A percentile compares a stretch with the other conserved stretches of the same genome.
These are phyloP conservation scores for Chrysanthemum makinoi DNA, from an alignment of 129 eudicot species.

Conservation along the genomic window DNA sequence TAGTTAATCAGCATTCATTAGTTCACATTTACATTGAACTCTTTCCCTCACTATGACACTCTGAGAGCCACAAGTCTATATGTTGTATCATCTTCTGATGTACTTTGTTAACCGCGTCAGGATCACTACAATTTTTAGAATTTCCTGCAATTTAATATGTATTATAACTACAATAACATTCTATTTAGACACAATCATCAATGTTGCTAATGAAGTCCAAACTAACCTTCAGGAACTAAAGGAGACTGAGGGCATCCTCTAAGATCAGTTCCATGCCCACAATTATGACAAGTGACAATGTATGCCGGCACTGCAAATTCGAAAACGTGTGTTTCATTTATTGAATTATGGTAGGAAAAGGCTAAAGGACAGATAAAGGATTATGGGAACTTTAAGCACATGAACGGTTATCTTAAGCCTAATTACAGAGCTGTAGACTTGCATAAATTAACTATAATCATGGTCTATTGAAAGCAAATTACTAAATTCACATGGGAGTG, in stretches of 20 bases:
- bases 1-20: not conserved
- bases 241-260: slow-evolving; percentile 98
- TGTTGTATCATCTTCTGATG: slow-evolving; percentile 57
- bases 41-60: slow-evolving; percentile 53
- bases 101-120: slow-evolving; percentile 83
- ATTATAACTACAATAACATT: not conserved
- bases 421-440: no score
- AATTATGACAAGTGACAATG: slow-evolving; percentile 70
- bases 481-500: no score
- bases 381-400: slow-evolving; percentile 40
- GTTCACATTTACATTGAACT: slow-evolving; percentile 41
- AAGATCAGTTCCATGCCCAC: slow-evolving; percentile 91
- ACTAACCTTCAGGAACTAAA: slow-evolving; percentile 74
- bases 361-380: not conserved
- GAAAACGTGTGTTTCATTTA: not conserved
- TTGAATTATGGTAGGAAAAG: slow-evolving; percentile 14
- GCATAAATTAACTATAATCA: no score
- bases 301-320: slow-evolving; percentile 73
- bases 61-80: slow-evolving; percentile 90
- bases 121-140: slow-evolving; percentile 67
- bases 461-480: no score
- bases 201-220: not conserved
- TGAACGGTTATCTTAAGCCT: no score
- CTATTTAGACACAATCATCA: not conserved
- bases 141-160: slow-evolving; percentile 46